Evolutionary conservation across 805 yeast species (phyloP).

Genomic region (Scheffersomyces lignosus): DNA sequence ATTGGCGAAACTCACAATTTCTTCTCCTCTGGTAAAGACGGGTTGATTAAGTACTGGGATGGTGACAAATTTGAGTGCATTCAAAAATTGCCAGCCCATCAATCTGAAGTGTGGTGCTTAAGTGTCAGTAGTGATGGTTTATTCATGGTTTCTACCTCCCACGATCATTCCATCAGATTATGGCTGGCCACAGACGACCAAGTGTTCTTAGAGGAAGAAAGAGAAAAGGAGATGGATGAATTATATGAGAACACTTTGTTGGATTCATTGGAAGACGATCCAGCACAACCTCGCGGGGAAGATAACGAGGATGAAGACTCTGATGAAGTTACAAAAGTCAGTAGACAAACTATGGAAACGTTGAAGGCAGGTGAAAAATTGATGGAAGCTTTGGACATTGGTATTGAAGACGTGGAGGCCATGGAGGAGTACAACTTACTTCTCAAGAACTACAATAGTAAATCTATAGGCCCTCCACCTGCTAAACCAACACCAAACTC

Average conservation of each 20-base stretch:
- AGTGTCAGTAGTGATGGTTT: slow-evolving; percentile 74
- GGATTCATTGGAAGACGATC: slow-evolving; percentile 63
- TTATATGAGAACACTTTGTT: slow-evolving; percentile 79
- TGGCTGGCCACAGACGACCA: slow-evolving; percentile 95
- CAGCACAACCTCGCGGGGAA: slow-evolving; percentile 18
- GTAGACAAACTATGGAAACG: slow-evolving; percentile 84
- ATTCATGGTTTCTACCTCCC: slow-evolving; percentile 79
- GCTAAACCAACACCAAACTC: slow-evolving; percentile 65
- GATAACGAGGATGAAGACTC: slow-evolving; percentile 41
- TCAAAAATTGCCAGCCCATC: slow-evolving; percentile 81
- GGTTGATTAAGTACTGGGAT: slow-evolving; percentile 93
- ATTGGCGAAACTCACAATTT: slow-evolving; percentile 86
- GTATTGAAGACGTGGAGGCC: slow-evolving; percentile 65
- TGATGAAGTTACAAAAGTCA: slow-evolving; percentile 64
- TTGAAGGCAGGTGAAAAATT: slow-evolving; percentile 91
- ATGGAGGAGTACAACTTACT: slow-evolving; percentile 49
- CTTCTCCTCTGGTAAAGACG: slow-evolving; percentile 89
- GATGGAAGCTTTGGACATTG: slow-evolving; percentile 89
- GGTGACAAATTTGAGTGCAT: slow-evolving; percentile 95
- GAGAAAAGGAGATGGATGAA: slow-evolving; percentile 94
- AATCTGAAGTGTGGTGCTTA: slow-evolving; percentile 90
- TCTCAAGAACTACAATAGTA: slow-evolving; percentile 34
- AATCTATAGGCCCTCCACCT: slow-evolving; percentile 50
- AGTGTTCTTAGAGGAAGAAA: slow-evolving; percentile 94
- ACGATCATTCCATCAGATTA: slow-evolving; percentile 89